Percentiles rank a stretch among this genome's conserved stretches.
Evolutionary conservation across 176 grass and related monocot genomes (phyloP).

Genomic region (Carex littledalei): DNA sequence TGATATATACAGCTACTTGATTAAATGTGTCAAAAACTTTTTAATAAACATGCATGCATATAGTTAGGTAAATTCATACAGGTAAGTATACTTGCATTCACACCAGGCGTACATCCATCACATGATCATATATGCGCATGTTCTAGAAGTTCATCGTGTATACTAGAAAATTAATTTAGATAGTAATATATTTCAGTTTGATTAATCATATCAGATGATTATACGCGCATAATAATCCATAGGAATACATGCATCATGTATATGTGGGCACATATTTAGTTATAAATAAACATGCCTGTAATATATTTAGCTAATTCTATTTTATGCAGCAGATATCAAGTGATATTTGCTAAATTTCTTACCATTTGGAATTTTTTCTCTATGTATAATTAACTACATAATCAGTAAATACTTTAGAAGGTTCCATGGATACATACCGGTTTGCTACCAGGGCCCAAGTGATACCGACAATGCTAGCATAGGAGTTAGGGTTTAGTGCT

Average conservation of each 20-base stretch:
- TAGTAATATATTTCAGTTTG: not conserved
- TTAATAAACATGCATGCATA: not conserved
- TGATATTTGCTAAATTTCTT: not conserved
- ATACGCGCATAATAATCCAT: not conserved
- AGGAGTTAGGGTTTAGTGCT: conserved; percentile 67
- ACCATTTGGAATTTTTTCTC: not conserved
- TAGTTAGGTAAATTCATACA: not conserved
- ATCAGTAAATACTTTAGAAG: not conserved
- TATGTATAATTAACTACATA: not conserved
- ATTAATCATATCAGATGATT: not conserved
- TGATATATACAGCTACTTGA: not conserved
- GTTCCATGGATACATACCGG: conserved; percentile 29
- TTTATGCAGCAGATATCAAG: not conserved
- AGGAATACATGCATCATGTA: not conserved
- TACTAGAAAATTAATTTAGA: not conserved
- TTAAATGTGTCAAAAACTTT: not conserved
- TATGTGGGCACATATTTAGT: not conserved
- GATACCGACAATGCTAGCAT: conserved; percentile 77
- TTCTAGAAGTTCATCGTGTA: not conserved
- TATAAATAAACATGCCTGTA: not conserved
- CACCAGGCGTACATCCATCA: not conserved
- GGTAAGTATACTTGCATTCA: not conserved
- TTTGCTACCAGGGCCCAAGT: conserved; percentile 69
- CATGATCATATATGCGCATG: not conserved
- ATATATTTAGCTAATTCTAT: not conserved